Conservation (phyloP, 257 asterid species). For the Leonotis leonurus region DNA sequence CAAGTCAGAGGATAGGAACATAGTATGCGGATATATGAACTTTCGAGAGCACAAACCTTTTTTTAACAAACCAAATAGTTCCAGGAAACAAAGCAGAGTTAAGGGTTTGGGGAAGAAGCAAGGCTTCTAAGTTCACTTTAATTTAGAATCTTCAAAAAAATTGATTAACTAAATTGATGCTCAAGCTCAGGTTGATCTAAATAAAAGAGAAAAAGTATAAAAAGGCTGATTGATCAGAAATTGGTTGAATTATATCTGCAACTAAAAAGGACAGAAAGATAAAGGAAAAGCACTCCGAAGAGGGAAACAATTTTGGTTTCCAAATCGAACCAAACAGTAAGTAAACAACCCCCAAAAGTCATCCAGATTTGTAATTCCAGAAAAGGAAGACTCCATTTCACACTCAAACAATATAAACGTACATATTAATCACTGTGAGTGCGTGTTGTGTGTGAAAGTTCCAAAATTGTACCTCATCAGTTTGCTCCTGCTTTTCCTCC, state of each 20-base stretch:
- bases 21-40: slow-evolving; percentile 10
- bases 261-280: neutral
- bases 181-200: slow-evolving; percentile 8
- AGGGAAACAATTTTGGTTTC: neutral
- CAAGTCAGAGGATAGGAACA: neutral
- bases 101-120: neutral
- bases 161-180: neutral
- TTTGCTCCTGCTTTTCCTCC: slow-evolving; percentile 5
- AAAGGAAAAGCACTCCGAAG: neutral
- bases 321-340: slow-evolving; percentile 4
- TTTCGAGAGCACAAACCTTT: slow-evolving; percentile 19
- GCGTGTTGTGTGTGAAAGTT: neutral
- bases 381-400: neutral
- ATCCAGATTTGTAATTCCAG: neutral
- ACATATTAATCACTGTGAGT: neutral
- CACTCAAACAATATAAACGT: neutral
- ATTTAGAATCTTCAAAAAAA: slow-evolving; percentile 1
- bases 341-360: neutral
- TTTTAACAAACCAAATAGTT: neutral
- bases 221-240: neutral
- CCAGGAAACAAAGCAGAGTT: neutral
- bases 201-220: neutral
- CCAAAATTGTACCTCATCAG: slow-evolving; percentile 6
- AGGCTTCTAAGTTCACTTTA: neutral
- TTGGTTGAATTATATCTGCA: neutral